phyloP scores from a whole-genome alignment of 2,329 filamentous ascomycete species.

The Botryosphaeria dothidea region DNA sequence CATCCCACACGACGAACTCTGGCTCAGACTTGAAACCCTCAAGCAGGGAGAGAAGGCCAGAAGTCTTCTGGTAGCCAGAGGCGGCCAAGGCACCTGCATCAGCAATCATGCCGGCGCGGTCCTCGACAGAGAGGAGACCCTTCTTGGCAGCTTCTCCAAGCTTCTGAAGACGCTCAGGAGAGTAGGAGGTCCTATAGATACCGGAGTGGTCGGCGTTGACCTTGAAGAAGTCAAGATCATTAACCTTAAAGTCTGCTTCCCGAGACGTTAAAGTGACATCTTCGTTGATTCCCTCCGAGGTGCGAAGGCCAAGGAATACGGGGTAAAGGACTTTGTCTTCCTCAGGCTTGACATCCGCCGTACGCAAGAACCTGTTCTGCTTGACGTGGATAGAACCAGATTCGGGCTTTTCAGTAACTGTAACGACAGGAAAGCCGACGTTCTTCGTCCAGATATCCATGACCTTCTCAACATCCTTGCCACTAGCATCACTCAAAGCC shows the following conservation, averaged over 20 bases:
- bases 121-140: slow-evolving; percentile 80
- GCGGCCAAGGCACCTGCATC: slow-evolving; percentile 87
- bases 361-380: slow-evolving; percentile 93
- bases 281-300: slow-evolving; percentile 80
- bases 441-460: slow-evolving; percentile 98
- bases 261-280: slow-evolving; percentile 70
- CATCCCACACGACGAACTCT: slow-evolving; percentile 94
- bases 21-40: slow-evolving; percentile 79
- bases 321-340: slow-evolving; percentile 88
- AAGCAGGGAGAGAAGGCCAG: slow-evolving; percentile 79
- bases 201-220: slow-evolving; percentile 93
- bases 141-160: slow-evolving; percentile 83
- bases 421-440: slow-evolving; percentile 88
- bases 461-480: slow-evolving; percentile 84
- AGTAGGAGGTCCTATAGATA: slow-evolving; percentile 88
- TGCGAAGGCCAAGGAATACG: slow-evolving; percentile 83
- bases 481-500: slow-evolving; percentile 82
- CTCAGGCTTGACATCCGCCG: slow-evolving; percentile 88
- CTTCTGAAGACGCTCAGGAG: slow-evolving; percentile 79
- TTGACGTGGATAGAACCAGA: slow-evolving; percentile 78
- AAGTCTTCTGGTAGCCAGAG: slow-evolving; percentile 92
- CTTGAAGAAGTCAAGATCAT: slow-evolving; percentile 88
- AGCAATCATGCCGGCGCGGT: slow-evolving; percentile 87
- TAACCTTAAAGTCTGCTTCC: slow-evolving; percentile 75
- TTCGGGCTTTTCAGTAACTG: slow-evolving; percentile 73